Conservation (phyloP, 2,329 filamentous ascomycete species). For the Colletotrichum karsti region DNA sequence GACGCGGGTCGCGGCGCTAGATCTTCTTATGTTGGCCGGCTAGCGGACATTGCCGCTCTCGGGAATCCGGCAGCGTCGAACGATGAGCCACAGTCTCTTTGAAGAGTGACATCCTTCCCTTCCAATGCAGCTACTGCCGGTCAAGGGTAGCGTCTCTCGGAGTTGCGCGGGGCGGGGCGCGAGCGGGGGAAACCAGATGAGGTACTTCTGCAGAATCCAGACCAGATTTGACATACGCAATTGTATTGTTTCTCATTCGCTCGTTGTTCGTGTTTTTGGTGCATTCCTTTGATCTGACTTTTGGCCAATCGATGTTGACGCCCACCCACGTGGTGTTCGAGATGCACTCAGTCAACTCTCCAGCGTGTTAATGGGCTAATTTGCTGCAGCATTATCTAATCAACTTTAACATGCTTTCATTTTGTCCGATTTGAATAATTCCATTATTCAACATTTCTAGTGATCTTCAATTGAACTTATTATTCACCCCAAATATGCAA, state of each 20-base stretch:
- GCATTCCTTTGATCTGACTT: background rate
- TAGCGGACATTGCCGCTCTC: background rate
- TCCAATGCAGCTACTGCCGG: background rate
- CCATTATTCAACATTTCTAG: too few species aligned
- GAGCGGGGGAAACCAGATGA: background rate
- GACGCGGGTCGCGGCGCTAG: background rate
- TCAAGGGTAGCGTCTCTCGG: background rate
- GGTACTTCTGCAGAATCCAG: background rate
- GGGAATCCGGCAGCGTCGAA: background rate
- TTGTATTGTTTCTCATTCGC: background rate
- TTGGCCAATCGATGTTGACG: background rate
- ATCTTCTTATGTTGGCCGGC: background rate
- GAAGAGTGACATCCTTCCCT: background rate
- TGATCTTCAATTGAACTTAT: too few species aligned
- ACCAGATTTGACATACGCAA: background rate
- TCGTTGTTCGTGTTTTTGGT: background rate
- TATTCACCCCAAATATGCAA: too few species aligned
- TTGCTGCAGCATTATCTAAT: too few species aligned
- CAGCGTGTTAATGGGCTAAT: background rate
- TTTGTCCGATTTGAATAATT: too few species aligned
- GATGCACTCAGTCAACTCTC: background rate
- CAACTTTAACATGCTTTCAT: too few species aligned
- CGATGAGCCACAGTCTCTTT: background rate
- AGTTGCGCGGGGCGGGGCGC: background rate
- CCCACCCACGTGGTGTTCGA: background rate